Conservation (phyloP, 139 green algal genomes). For the Deuterostichococcus epilithicus region DNA sequence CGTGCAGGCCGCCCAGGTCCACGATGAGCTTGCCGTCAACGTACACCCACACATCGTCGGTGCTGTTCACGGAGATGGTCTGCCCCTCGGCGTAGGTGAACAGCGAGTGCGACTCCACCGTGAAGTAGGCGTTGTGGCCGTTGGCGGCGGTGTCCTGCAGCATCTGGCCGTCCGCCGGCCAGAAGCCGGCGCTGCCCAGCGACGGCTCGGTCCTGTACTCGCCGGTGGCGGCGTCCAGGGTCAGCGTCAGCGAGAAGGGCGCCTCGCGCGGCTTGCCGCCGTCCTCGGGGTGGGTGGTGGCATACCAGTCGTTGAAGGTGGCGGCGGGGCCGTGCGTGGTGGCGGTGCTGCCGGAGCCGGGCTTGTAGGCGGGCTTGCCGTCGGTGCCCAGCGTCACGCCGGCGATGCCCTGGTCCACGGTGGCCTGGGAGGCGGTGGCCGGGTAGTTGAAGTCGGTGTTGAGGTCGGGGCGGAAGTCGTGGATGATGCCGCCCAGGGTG, state of each 20-base stretch:
- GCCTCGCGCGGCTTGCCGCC: not conserved
- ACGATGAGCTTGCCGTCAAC: slow-evolving; percentile 1
- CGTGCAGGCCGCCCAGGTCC: slow-evolving; percentile 1
- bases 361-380: not conserved
- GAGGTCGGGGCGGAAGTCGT: not conserved
- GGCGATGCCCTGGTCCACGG: not conserved
- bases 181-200: not conserved
- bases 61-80: not conserved
- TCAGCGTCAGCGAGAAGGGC: not conserved
- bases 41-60: not conserved
- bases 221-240: not conserved
- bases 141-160: not conserved
- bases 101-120: not conserved
- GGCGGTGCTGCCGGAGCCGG: not conserved
- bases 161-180: not conserved
- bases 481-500: not conserved
- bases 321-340: not conserved
- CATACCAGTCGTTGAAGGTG: slow-evolving; percentile 1
- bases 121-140: not conserved
- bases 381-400: not conserved
- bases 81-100: not conserved
- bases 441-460: not conserved
- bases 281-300: not conserved
- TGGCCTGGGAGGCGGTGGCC: no score
- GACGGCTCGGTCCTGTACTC: not conserved